A percentile compares a stretch with the other conserved stretches of the same genome.
These are phyloP conservation scores for Biscogniauxia marginata DNA, from an alignment of 2,329 filamentous ascomycete genomes.

Conservation along the genomic window DNA sequence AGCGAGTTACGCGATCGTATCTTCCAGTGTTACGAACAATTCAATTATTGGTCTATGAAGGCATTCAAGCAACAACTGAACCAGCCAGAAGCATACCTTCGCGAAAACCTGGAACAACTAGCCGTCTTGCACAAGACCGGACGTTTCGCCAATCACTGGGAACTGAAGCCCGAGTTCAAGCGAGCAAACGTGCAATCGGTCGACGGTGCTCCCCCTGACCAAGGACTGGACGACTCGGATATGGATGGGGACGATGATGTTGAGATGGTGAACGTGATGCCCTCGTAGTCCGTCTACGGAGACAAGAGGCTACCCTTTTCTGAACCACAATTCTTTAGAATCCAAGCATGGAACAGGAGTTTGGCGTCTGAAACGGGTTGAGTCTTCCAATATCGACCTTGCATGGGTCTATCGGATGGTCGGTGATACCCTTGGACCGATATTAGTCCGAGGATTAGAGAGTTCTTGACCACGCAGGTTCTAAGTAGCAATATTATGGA, in stretches of 20 bases:
- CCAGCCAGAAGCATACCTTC: constrained; percentile 92
- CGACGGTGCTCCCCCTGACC: constrained; percentile 49
- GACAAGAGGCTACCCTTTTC: not conserved
- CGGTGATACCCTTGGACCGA: constrained; percentile 29
- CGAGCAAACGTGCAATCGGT: constrained; percentile 51
- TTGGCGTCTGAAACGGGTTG: constrained; percentile 12
- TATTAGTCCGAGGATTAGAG: constrained; percentile 10
- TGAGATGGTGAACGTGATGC: constrained; percentile 77
- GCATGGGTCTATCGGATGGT: constrained; percentile 8
- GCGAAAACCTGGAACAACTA: constrained; percentile 78
- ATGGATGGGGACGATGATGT: constrained; percentile 64
- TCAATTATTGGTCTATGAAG: constrained; percentile 93
- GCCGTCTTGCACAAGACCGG: constrained; percentile 81
- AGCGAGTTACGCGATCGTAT: constrained; percentile 85
- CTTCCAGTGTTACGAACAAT: constrained; percentile 78
- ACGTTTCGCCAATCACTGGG: constrained; percentile 82
- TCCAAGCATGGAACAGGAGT: constrained; percentile 18
- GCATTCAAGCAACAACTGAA: constrained; percentile 72
- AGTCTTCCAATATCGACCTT: constrained; percentile 2
- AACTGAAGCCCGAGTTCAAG: constrained; percentile 69
- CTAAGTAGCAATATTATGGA: no score
- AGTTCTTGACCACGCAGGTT: not conserved
- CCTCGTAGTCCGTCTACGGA: constrained; percentile 14
- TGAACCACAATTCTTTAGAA: not conserved
- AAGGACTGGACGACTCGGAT: constrained; percentile 52